A percentile compares a stretch with the other conserved stretches of the same genome.
Conservation (phyloP, 805 yeast genomes). For the Zygoascus flipseniorum region DNA sequence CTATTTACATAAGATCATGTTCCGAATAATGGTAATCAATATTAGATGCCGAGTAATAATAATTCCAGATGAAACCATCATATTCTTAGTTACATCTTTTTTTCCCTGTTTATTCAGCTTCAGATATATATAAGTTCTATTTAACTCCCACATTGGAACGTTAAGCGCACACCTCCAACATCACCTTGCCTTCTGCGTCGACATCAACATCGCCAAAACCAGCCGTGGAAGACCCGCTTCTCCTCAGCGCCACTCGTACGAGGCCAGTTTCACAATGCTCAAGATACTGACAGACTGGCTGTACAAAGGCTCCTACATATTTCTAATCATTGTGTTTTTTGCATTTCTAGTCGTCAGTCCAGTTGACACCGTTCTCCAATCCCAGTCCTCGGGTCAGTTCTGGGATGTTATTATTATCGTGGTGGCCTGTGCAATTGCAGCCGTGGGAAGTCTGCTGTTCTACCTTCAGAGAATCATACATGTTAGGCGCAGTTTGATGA, state of each 20-base stretch:
- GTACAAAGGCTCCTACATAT: constrained; percentile 24
- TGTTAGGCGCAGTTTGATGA: constrained; percentile 51
- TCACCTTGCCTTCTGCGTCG: too few species aligned
- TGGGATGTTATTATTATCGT: constrained; percentile 76
- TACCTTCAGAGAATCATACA: constrained; percentile 53
- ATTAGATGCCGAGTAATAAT: too few species aligned
- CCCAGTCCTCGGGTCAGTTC: constrained; percentile 56
- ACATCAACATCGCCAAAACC: neutral
- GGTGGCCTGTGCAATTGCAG: constrained; percentile 56
- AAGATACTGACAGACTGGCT: constrained; percentile 8
- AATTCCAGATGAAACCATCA: too few species aligned
- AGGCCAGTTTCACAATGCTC: neutral
- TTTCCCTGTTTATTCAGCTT: too few species aligned
- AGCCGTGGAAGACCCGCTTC: neutral
- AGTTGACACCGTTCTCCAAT: constrained; percentile 64
- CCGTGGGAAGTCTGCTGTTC: constrained; percentile 41
- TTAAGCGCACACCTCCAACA: too few species aligned
- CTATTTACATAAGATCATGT: too few species aligned
- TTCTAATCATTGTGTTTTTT: constrained; percentile 28
- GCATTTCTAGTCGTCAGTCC: constrained; percentile 68
- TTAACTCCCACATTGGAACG: too few species aligned
- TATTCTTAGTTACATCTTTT: too few species aligned
- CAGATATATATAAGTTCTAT: too few species aligned
- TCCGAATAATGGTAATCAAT: too few species aligned
- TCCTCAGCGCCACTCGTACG: neutral